These are phyloP conservation scores for Epichloe elymi DNA, from an alignment of 2,329 filamentous ascomycete species.

Conservation along the genomic window DNA sequence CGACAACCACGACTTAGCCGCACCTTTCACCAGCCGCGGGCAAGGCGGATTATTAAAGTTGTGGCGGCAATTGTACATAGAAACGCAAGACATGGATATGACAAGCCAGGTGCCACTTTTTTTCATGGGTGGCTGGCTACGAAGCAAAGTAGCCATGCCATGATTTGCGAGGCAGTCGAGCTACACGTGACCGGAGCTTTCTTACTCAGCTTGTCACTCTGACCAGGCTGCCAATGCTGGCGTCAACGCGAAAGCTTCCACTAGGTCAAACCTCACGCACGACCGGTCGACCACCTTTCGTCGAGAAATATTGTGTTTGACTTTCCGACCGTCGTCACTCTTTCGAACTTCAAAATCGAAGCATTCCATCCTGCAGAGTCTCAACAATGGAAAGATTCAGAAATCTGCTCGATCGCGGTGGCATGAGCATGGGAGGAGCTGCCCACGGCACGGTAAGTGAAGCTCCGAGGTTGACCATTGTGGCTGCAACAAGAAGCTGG, in stretches of 20 bases:
- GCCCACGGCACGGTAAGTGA: conserved; percentile 26
- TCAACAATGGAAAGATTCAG: conserved; percentile 77
- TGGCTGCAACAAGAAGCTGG: background rate
- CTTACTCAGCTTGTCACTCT: conserved; percentile 9
- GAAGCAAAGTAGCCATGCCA: background rate
- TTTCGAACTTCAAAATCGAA: background rate
- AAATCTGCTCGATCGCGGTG: conserved; percentile 69
- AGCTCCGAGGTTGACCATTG: background rate
- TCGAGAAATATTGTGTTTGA: background rate
- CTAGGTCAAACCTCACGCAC: background rate
- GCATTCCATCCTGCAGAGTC: background rate
- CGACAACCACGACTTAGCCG: background rate
- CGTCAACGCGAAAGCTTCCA: conserved; percentile 5
- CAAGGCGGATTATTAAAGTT: conserved; percentile 19
- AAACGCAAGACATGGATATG: background rate
- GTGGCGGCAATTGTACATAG: conserved; percentile 10
- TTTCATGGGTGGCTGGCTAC: background rate
- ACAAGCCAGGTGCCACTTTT: background rate
- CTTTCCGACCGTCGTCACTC: background rate
- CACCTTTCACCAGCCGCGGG: background rate
- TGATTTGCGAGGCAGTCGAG: background rate
- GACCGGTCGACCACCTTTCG: background rate
- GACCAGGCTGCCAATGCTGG: conserved; percentile 6
- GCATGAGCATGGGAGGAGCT: conserved; percentile 47
- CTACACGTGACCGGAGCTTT: conserved; percentile 8